phyloP scores from a whole-genome alignment of 257 asterid genomes.

The Primulina huaijiensis region DNA sequence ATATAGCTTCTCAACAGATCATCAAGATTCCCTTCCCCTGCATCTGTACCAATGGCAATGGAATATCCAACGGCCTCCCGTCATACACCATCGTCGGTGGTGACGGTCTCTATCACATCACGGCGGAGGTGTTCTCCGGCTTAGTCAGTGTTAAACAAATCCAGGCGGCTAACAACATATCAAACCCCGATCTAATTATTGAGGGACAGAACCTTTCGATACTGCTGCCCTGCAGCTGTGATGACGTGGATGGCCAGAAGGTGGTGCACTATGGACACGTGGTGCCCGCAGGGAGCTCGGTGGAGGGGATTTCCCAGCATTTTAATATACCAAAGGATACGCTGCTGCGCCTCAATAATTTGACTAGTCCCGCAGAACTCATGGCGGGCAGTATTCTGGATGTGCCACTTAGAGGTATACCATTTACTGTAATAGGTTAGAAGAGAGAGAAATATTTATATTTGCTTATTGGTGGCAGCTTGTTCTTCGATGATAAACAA shows the following conservation, averaged over 20 bases:
- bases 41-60: constrained; percentile 56
- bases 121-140: constrained; percentile 51
- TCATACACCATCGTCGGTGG: constrained; percentile 48
- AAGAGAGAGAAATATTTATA: too few species aligned
- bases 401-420: constrained; percentile 72
- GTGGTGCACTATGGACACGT: constrained; percentile 77
- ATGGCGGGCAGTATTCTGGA: constrained; percentile 57
- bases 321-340: constrained; percentile 45
- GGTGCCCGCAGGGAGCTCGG: constrained; percentile 49
- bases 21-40: constrained; percentile 69
- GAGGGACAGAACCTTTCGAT: constrained; percentile 58
- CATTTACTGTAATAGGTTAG: too few species aligned
- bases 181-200: constrained; percentile 28
- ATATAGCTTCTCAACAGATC: constrained; percentile 32
- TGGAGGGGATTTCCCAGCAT: constrained; percentile 55
- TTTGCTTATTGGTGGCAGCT: constrained; percentile 38
- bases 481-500: constrained; percentile 57
- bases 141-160: constrained; percentile 43
- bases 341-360: constrained; percentile 44
- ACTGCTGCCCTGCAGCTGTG: constrained; percentile 95
- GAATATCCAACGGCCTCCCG: constrained; percentile 54
- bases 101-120: constrained; percentile 65
- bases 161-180: constrained; percentile 49
- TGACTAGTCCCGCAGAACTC: constrained; percentile 41
- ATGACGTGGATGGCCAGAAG: constrained; percentile 46